Evolutionary conservation across 805 yeast species (phyloP), one percentile per base, ranked within the genome.

Genomic region (Candida xyloterini): DNA sequence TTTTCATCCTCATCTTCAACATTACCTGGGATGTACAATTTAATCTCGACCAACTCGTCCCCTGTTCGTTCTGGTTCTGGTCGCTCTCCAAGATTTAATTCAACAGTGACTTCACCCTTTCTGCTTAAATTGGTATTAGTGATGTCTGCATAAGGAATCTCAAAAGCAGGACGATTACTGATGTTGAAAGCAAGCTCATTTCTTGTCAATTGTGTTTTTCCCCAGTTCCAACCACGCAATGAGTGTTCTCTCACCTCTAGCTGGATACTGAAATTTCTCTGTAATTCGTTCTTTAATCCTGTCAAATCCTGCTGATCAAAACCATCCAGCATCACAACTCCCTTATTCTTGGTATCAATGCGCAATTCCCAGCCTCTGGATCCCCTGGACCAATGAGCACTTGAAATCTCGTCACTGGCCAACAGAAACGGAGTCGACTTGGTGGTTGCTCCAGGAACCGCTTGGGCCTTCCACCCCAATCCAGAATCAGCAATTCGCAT

Each of bases 181-280:
- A 90, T 81, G 42, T 81, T 79, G 65, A 93, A 90, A 21, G 87
- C 78, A 61, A 93, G 70, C 62, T 93, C 99, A 53, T 88, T 86
- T 61, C 96, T 78, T 15, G 95, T 96, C 59, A 93, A 77, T 60
- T 90, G 96, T 11, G 91, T 73, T 48, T 83, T 80, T 39, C 99
- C 99, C 99, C 99, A 93, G 65, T 93, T 93, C 99, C 99, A 93
- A 23, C 99, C 99, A 67, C 96, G 78, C 49, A 93, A 68, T 4
- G 96, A 84, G 64, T 93, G 99, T 55, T 91, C 98, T 54, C 74
- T 79, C 47, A 76, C 82, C 53, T 93, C 98, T 43, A 93, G 71
- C 40, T 76, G 76, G 30, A 86, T 68, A 38, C 65, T 70, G 63
- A 89, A 87, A 55, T 84, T 76, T 51, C 89, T 72, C 57, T 84